Evolutionary conservation across 345 rosid species (phyloP).

Genomic region (Lepidium aucheri): DNA sequence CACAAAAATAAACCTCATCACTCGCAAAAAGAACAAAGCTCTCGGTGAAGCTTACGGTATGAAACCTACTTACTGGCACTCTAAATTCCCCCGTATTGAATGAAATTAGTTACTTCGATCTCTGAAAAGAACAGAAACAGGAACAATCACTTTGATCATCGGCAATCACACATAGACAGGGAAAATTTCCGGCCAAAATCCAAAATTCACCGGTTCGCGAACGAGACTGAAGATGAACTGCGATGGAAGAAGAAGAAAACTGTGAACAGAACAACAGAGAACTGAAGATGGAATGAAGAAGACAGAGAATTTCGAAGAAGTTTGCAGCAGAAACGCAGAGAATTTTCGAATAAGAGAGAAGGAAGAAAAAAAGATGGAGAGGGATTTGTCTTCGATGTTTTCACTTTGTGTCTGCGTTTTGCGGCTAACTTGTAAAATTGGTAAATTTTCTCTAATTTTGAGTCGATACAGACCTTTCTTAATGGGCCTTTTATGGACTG

Average conservation of each 20-base stretch:
- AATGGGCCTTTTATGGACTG: neutral
- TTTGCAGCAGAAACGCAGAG: neutral
- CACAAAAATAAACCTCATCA: neutral
- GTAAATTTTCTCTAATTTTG: neutral
- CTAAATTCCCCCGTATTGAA: neutral
- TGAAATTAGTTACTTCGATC: slow-evolving; percentile 18
- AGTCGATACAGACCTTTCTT: neutral
- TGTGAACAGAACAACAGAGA: neutral
- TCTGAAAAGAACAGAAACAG: neutral
- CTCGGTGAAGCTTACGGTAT: neutral
- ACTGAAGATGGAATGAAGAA: neutral
- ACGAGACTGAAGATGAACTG: neutral
- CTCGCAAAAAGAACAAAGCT: neutral
- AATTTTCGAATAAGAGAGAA: slow-evolving; percentile 7
- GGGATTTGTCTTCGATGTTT: slow-evolving; percentile 3
- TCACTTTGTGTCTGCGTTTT: slow-evolving; percentile 1
- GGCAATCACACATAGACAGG: neutral
- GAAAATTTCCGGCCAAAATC: neutral
- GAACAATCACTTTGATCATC: slow-evolving; percentile 20
- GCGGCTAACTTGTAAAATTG: neutral
- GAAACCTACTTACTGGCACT: slow-evolving; percentile 11
- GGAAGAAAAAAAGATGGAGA: neutral
- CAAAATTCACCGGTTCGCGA: neutral
- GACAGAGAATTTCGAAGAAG: neutral
- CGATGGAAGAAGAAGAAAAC: neutral